Evolutionary conservation across 352 stramenopile species (phyloP).

Genomic region (Peronospora farinosa): DNA sequence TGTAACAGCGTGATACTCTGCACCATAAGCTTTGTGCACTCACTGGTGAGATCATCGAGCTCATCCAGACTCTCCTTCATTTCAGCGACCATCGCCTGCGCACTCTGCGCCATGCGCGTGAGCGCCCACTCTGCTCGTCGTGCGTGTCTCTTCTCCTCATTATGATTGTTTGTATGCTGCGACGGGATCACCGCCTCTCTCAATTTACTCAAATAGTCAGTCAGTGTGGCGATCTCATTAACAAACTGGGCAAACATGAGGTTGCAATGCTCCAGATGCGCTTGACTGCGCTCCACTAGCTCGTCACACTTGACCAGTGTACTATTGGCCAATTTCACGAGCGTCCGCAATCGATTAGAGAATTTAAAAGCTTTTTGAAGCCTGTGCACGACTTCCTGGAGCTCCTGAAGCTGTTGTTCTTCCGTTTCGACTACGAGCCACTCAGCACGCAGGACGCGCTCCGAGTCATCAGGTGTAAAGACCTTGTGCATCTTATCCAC

Average conservation of each 20-base stretch:
- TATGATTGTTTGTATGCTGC: conserved; percentile 52
- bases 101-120: conserved; percentile 61
- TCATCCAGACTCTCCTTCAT: conserved; percentile 75
- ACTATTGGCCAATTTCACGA: conserved; percentile 66
- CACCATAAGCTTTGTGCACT: conserved; percentile 83
- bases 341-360: conserved; percentile 51
- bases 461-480: conserved; percentile 66
- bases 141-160: conserved; percentile 59
- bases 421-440: conserved; percentile 81
- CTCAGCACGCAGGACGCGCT: conserved; percentile 57
- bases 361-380: conserved; percentile 83
- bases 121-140: conserved; percentile 74
- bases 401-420: conserved; percentile 54
- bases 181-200: conserved; percentile 53
- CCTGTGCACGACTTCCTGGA: conserved; percentile 55
- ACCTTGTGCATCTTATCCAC: conserved; percentile 62
- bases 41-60: conserved; percentile 69
- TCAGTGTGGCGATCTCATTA: conserved; percentile 72
- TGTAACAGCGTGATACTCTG: conserved; percentile 83
- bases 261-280: conserved; percentile 69
- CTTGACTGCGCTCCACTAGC: conserved; percentile 62
- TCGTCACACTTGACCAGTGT: conserved; percentile 60
- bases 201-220: conserved; percentile 75
- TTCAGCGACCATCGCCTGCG: conserved; percentile 54
- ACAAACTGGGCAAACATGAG: conserved; percentile 76